phyloP scores from a whole-genome alignment of 805 yeast species.

The Dipodascopsis tothii region DNA sequence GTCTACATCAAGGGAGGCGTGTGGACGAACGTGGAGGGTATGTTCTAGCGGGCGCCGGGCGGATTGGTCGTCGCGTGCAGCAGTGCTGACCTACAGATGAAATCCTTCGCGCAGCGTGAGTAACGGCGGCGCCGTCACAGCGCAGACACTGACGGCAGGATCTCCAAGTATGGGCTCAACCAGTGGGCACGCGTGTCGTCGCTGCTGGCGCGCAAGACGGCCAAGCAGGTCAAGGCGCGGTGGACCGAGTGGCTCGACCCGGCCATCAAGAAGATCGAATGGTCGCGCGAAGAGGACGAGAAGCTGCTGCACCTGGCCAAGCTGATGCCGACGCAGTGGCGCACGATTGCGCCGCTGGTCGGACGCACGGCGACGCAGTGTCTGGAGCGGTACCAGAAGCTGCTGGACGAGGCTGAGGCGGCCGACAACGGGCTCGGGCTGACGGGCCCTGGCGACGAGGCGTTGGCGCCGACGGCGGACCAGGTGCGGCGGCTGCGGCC shows the following conservation, averaged over 20 bases:
- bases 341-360: constrained; percentile 72
- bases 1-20: constrained; percentile 78
- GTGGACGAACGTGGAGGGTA: constrained; percentile 66
- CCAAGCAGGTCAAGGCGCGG: constrained; percentile 84
- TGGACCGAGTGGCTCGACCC: constrained; percentile 91
- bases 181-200: constrained; percentile 95
- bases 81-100: constrained; percentile 44
- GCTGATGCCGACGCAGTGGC: constrained; percentile 87
- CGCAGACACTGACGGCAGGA: constrained; percentile 25
- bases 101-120: constrained; percentile 69
- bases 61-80: neutral
- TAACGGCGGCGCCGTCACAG: neutral
- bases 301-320: constrained; percentile 58
- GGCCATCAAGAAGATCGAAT: constrained; percentile 49
- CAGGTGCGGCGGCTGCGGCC: constrained; percentile 33
- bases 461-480: constrained; percentile 33
- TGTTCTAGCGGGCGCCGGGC: constrained; percentile 1
- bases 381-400: constrained; percentile 71
- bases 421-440: constrained; percentile 35
- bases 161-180: constrained; percentile 84
- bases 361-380: constrained; percentile 84
- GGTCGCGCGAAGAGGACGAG: constrained; percentile 74
- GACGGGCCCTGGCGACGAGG: constrained; percentile 48
- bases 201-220: constrained; percentile 72
- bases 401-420: constrained; percentile 48